Evolutionary conservation across 2,329 filamentous ascomycete species (phyloP), one percentile per base, ranked within the genome.

Genomic region (Sodiomyces alkalinus): DNA sequence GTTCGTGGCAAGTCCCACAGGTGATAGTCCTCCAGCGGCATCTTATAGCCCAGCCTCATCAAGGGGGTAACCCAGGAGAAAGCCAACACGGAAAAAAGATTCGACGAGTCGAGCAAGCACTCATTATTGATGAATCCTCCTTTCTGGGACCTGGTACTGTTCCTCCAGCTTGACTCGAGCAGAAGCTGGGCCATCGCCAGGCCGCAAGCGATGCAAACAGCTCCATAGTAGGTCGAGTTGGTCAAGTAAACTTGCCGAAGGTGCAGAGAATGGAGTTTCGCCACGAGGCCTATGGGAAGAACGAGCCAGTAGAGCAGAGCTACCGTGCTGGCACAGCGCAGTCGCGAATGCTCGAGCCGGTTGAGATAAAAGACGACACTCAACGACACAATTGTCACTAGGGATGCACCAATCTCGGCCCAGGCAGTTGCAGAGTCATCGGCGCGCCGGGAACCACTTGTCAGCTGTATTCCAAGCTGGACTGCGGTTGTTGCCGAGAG

Each of bases 1-100:
- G 68, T 60, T 44, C 74, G 77, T 22, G 85, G 72, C 33, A 98
- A 61, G 35, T 83, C 87, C 92, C 92, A 98, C 15, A 98, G 65
- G 51, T 98, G 87, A 38, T 94, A 82, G 49, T 96, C 85, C 2
- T 85, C 93, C 36, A 98, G 62, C 49, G 74, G 98, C 33, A 86
- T 73, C 46, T 79, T 81, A 59, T 98, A 96, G 1, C 90, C 90
- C 46, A 78, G 78, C 47, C 75, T 83, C 90, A 98, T 98, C 69
- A 98, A 60, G 1, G 90, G 86, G 0, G 90, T 96, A 86, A 98
- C 94, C 90, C 90, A 98, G 30, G 80, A 77, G 52, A 98, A 98
- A 0, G 87, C 93, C 25, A 98, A 65, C 28, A 81, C 73, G 4
- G 87, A 93, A 56, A 98, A 98, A 29, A 96, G 64, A 34, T 87